Evolutionary conservation across 139 green algal genomes (phyloP), one percentile per base, ranked within the genome.

Genomic region (Raphidocelis subcapitata): DNA sequence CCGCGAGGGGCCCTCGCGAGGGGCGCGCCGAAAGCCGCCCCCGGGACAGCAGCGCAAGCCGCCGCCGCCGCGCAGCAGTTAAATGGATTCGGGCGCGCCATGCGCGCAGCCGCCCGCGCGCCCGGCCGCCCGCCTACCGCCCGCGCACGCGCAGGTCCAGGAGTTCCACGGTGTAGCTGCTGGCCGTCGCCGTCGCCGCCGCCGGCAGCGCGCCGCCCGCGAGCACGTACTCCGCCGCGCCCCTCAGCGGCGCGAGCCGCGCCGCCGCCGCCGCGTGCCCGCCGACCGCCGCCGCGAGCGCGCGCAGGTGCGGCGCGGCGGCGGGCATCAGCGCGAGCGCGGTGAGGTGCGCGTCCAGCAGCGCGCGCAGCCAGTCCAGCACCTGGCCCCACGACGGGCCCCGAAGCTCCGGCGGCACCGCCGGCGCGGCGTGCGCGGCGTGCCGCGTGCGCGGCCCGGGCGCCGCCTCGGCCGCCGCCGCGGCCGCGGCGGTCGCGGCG

Each of bases 91-190:
- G n/a, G n/a, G n/a, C n/a, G n/a, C n/a, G n/a, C n/a, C n/a, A n/a
- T n/a, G n/a, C n/a, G n/a, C n/a, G n/a, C n/a, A n/a, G n/a, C n/a
- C n/a, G n/a, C n/a, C n/a, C n/a, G n/a, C n/a, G n/a, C n/a, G n/a
- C n/a, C n/a, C n/a, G n/a, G n/a, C n/a, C n/a, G n/a, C 12, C 41
- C 8, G 41, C 41, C 41, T 49, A 41, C 8, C 32, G 28, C 29
- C 49, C 49, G 20, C 51, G 55, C 57, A 76, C 36, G 23, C 79
- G 56, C 47, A 87, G 72, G 61, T 87, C 81, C 8, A 87, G 51
- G 51, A 87, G 57, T 67, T 88, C 77, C 12, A 83, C 76, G 18
- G 79, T 85, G 72, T 88, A 88, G 47, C 77, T 67, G 2, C 75
- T 81, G 24, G 75, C 78, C 1, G 81, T 73, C 21, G 82, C 82